phyloP scores from a whole-genome alignment of 805 yeast species.

The Cyberlindnera meyerae region DNA sequence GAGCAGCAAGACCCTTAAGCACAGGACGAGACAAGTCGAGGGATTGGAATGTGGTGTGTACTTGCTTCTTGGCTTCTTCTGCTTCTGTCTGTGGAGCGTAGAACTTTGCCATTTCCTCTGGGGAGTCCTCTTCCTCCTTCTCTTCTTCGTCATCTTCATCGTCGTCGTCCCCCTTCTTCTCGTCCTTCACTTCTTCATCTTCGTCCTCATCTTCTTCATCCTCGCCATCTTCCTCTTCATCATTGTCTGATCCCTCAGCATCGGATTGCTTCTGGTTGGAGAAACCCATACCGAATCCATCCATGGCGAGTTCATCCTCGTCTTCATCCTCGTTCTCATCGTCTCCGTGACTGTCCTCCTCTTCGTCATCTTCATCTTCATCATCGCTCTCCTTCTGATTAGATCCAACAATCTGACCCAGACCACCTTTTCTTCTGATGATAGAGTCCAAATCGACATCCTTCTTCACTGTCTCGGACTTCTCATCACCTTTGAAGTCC shows the following conservation, averaged over 20 bases:
- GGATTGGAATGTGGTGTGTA: constrained; percentile 65
- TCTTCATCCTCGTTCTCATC: constrained; percentile 32
- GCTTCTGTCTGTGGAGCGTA: constrained; percentile 57
- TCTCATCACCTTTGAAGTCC: constrained; percentile 63
- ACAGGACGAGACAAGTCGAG: constrained; percentile 87
- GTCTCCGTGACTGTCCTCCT: constrained; percentile 31
- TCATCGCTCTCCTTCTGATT: constrained; percentile 34
- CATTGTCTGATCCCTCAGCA: constrained; percentile 18
- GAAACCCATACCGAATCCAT: constrained; percentile 38
- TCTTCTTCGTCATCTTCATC: constrained; percentile 32
- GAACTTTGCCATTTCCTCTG: constrained; percentile 77
- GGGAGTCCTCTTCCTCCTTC: constrained; percentile 50
- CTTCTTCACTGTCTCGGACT: constrained; percentile 29
- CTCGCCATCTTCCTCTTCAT: constrained; percentile 28
- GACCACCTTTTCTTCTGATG: constrained; percentile 81
- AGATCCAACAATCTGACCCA: constrained; percentile 48
- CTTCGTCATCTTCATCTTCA: constrained; percentile 40
- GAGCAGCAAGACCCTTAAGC: constrained; percentile 69
- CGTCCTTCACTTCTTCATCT: constrained; percentile 26
- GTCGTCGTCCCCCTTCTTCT: constrained; percentile 18
- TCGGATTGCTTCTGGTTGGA: constrained; percentile 31
- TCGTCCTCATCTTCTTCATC: constrained; percentile 23
- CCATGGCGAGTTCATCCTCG: constrained; percentile 41
- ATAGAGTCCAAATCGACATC: constrained; percentile 87
- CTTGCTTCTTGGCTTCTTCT: constrained; percentile 44